phyloP scores from a whole-genome alignment of 75 land plant genomes.

The Pinus tabuliformis region DNA sequence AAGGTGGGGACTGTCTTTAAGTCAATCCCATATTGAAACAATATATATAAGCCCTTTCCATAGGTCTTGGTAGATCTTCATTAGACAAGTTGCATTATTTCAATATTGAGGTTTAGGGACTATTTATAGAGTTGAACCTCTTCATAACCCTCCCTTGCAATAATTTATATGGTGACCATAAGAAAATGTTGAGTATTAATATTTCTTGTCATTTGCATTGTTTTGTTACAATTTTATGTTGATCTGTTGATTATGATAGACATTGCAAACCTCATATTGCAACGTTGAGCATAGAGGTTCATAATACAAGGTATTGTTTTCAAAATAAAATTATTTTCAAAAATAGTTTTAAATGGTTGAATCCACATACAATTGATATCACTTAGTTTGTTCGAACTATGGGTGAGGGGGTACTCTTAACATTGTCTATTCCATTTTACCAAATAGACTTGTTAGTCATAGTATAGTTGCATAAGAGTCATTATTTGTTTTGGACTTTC shows the following conservation, averaged over 20 bases:
- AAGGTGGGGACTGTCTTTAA: too few species aligned
- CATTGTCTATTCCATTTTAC: neutral
- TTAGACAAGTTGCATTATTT: too few species aligned
- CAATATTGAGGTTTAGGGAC: too few species aligned
- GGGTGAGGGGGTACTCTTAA: neutral
- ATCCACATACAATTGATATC: neutral
- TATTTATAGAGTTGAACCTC: too few species aligned
- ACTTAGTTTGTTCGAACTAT: neutral
- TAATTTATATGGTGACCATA: too few species aligned
- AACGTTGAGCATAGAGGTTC: neutral
- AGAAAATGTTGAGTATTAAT: neutral
- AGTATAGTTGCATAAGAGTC: neutral
- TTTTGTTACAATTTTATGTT: neutral
- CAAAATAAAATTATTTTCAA: neutral
- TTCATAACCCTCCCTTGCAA: too few species aligned
- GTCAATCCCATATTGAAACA: too few species aligned
- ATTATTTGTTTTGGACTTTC: neutral
- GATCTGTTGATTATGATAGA: neutral
- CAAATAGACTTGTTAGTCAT: neutral
- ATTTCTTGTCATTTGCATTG: neutral
- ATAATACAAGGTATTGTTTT: neutral
- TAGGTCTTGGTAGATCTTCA: too few species aligned
- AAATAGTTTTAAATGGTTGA: neutral
- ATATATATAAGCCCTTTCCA: too few species aligned
- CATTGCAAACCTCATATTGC: neutral